These are phyloP conservation scores for Xylariaceae sp. DNA, from an alignment of 2,329 filamentous ascomycete genomes.

Conservation along the genomic window DNA sequence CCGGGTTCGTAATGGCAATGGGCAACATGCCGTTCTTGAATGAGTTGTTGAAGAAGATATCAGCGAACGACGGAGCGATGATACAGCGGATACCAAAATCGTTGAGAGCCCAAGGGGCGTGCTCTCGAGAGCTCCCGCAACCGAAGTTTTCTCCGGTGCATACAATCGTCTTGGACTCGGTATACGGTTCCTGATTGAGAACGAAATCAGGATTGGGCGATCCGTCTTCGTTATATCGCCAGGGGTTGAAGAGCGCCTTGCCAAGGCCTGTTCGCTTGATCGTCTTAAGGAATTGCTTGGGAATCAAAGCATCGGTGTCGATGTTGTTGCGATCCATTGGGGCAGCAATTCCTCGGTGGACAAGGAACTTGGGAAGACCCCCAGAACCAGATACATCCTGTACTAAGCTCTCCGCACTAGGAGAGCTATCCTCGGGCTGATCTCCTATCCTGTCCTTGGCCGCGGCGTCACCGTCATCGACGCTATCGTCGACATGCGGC, in stretches of 20 bases:
- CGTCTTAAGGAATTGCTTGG: constrained; percentile 98
- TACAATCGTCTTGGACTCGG: constrained; percentile 80
- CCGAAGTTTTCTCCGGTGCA: constrained; percentile 93
- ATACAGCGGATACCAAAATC: constrained; percentile 95
- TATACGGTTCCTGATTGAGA: constrained; percentile 86
- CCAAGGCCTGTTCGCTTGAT: constrained; percentile 97
- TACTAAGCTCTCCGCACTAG: constrained; percentile 60
- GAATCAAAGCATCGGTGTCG: constrained; percentile 99
- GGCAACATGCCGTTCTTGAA: constrained; percentile 99
- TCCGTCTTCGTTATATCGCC: constrained; percentile 72
- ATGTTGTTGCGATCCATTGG: constrained; percentile 85
- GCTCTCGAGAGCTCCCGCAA: constrained; percentile 87
- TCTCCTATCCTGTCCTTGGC: constrained; percentile 53
- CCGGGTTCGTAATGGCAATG: constrained; percentile 66
- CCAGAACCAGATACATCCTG: constrained; percentile 45
- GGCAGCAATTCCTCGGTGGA: constrained; percentile 81
- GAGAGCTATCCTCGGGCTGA: constrained; percentile 59
- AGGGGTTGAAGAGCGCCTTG: constrained; percentile 77
- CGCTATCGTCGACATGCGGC: constrained; percentile 50
- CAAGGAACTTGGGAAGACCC: constrained; percentile 79
- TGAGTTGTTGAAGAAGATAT: constrained; percentile 99
- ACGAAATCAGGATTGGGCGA: constrained; percentile 77
- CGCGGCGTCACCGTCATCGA: constrained; percentile 43
- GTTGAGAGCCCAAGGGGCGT: constrained; percentile 93
- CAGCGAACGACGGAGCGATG: constrained; percentile 75